Percentiles rank a stretch among this genome's conserved stretches.
Evolutionary conservation across 2,329 filamentous ascomycete genomes (phyloP).

Genomic region (Calonectria pseudoturangicola): DNA sequence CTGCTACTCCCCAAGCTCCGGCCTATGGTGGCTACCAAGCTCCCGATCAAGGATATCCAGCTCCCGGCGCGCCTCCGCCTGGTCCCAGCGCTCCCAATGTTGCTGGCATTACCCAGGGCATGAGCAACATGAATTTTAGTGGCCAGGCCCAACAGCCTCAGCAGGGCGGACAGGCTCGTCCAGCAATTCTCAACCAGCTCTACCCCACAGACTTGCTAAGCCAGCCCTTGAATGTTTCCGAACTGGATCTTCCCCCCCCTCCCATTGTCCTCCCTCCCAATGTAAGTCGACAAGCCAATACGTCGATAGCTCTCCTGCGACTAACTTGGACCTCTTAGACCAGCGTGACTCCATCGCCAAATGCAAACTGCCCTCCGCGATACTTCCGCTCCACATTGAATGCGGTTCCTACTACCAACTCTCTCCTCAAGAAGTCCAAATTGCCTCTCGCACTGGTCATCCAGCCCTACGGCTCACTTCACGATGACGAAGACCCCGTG

Average conservation of each 20-base stretch:
- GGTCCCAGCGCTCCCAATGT: slow-evolving; percentile 68
- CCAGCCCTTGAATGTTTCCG: slow-evolving; percentile 94
- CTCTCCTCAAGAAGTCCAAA: slow-evolving; percentile 96
- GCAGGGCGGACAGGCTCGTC: slow-evolving; percentile 62
- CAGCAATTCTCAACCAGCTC: slow-evolving; percentile 85
- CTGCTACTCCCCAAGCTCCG: slow-evolving; percentile 58
- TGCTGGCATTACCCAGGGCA: slow-evolving; percentile 86
- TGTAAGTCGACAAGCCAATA: slow-evolving; percentile 73
- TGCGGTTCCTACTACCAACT: slow-evolving; percentile 93
- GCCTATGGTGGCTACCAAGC: slow-evolving; percentile 78
- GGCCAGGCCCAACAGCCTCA: slow-evolving; percentile 62
- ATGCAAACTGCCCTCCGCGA: slow-evolving; percentile 93
- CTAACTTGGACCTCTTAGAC: slow-evolving; percentile 74
- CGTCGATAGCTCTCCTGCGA: slow-evolving; percentile 24
- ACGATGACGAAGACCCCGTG: slow-evolving; percentile 93
- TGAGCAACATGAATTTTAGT: slow-evolving; percentile 90
- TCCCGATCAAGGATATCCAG: slow-evolving; percentile 79
- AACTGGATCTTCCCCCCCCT: slow-evolving; percentile 93
- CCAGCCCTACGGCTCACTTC: slow-evolving; percentile 93
- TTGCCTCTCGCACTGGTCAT: slow-evolving; percentile 96
- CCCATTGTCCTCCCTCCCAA: slow-evolving; percentile 93
- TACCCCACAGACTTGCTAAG: slow-evolving; percentile 94
- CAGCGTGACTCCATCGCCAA: slow-evolving; percentile 91
- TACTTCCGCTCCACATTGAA: slow-evolving; percentile 97
- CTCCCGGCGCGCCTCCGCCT: slow-evolving; percentile 63